Evolutionary conservation across 2,329 filamentous ascomycete species (phyloP).

Genomic region (Thielaviopsis euricoi): DNA sequence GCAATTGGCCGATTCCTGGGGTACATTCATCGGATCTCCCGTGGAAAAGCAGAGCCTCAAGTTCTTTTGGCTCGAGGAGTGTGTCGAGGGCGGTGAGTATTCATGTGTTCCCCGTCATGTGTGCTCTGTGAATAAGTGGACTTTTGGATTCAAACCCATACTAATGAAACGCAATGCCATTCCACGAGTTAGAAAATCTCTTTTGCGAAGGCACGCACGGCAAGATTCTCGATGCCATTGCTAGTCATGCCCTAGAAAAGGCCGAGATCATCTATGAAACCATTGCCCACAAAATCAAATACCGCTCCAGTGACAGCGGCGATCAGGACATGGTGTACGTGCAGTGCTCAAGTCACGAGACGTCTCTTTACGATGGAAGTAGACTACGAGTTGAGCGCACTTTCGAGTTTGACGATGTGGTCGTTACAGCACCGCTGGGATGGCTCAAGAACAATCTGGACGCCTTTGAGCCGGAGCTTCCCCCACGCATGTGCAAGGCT

Average conservation of each 20-base stretch:
- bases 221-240: constrained; percentile 40
- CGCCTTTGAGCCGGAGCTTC: constrained; percentile 44
- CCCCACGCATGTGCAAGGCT: constrained; percentile 37
- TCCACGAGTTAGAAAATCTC: constrained; percentile 31
- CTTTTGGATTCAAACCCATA: too few relatives aligned
- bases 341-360: not conserved
- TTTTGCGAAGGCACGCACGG: constrained; percentile 44
- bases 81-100: constrained; percentile 47
- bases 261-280: constrained; percentile 29
- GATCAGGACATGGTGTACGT: not conserved
- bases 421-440: constrained; percentile 51
- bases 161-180: not conserved
- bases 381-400: not conserved
- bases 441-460: constrained; percentile 45
- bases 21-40: constrained; percentile 51
- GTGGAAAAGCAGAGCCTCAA: constrained; percentile 51
- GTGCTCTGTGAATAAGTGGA: not conserved
- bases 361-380: not conserved
- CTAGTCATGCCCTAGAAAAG: constrained; percentile 36
- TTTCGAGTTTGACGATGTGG: constrained; percentile 47
- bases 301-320: not conserved
- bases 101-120: constrained; percentile 11
- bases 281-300: constrained; percentile 5
- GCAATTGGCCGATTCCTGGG: constrained; percentile 49
- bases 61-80: constrained; percentile 66